Conservation (phyloP, 306 rosid genomes). For the Cicer judaicum region DNA sequence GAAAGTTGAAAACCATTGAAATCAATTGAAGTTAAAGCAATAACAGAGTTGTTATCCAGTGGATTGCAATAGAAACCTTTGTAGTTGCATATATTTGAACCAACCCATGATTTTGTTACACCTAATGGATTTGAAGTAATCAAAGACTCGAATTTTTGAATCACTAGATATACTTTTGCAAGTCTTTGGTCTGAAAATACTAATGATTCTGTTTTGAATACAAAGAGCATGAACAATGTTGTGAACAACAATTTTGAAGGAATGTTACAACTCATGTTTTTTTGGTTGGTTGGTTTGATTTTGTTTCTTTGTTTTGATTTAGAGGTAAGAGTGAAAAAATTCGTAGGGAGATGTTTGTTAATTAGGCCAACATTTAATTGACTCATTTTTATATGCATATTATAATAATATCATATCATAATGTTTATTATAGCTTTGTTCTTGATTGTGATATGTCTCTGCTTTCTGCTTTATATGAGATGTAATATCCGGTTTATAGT, state of each 20-base stretch:
- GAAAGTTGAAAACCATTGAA: constrained; percentile 78
- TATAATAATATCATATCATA: constrained; percentile 1
- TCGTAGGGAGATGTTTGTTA: not conserved
- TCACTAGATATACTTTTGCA: constrained; percentile 61
- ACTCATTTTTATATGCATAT: not conserved
- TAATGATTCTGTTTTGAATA: constrained; percentile 32
- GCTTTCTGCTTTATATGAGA: constrained; percentile 31
- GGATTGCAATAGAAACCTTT: constrained; percentile 82
- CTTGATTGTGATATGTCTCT: constrained; percentile 31
- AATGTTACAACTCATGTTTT: not conserved
- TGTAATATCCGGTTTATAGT: constrained; percentile 1
- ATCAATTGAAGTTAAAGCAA: constrained; percentile 72
- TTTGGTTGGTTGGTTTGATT: not conserved
- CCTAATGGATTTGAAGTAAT: constrained; percentile 74
- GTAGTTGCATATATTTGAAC: constrained; percentile 77
- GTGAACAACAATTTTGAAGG: constrained; percentile 1
- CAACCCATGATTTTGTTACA: constrained; percentile 75
- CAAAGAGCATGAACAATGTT: not conserved
- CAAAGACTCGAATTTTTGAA: constrained; percentile 82
- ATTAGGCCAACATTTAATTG: not conserved
- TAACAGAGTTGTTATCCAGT: constrained; percentile 72
- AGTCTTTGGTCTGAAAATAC: constrained; percentile 76
- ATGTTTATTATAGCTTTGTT: not conserved
- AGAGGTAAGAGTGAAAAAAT: not conserved
- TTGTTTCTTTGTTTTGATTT: not conserved